Conservation (phyloP, 148 eudicot genomes). For the Silene uniflora region DNA sequence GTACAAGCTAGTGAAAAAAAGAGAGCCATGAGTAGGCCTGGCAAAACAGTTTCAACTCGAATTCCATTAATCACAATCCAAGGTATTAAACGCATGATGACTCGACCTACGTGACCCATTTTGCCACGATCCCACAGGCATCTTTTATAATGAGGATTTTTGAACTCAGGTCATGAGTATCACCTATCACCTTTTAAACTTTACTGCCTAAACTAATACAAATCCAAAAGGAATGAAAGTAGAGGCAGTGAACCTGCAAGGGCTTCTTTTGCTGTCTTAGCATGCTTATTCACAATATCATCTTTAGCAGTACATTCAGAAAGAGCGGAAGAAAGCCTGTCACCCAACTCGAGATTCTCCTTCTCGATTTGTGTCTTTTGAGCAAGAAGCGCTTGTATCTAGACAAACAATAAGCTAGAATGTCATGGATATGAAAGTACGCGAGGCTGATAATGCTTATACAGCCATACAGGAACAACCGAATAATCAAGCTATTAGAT, state of each 20-base stretch:
- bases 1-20: neutral
- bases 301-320: slow-evolving; percentile 64
- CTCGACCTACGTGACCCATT: neutral
- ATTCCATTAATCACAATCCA: too few species aligned
- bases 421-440: neutral
- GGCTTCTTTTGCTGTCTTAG: slow-evolving; percentile 79
- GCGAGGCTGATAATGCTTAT: neutral
- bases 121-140: too few species aligned
- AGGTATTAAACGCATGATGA: neutral
- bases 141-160: too few species aligned
- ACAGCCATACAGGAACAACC: neutral
- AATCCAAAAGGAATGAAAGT: neutral
- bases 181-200: too few species aligned
- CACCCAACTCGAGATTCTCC: slow-evolving; percentile 45
- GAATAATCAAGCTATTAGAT: neutral
- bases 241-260: slow-evolving; percentile 51
- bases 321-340: slow-evolving; percentile 56
- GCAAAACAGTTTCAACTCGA: too few species aligned
- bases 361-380: slow-evolving; percentile 63
- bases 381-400: slow-evolving; percentile 48
- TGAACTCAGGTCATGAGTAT: too few species aligned
- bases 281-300: slow-evolving; percentile 56
- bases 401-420: neutral
- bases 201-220: too few species aligned
- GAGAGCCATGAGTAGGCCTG: too few species aligned